These are phyloP conservation scores for Aphanomyces cochlioides DNA, from an alignment of 352 stramenopile species.

Conservation along the genomic window DNA sequence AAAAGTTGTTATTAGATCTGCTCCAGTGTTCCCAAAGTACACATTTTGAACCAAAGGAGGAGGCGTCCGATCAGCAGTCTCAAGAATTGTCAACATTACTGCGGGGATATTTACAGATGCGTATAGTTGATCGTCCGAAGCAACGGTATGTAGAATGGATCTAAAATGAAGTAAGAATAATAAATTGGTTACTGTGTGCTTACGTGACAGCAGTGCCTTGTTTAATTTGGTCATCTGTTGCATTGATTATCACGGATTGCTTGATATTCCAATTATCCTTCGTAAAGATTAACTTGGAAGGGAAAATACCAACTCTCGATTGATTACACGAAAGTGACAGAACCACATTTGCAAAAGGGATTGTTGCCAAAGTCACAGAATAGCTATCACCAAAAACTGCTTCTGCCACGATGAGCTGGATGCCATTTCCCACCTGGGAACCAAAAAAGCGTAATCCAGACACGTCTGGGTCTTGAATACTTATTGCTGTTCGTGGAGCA, in stretches of 20 bases:
- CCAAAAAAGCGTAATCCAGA: neutral
- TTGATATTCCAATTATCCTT: constrained; percentile 12
- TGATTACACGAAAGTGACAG: neutral
- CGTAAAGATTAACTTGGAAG: neutral
- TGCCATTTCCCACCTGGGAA: neutral
- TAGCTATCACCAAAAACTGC: constrained; percentile 13
- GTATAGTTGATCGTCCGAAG: constrained; percentile 12
- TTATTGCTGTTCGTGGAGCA: neutral
- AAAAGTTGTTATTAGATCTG: constrained; percentile 11
- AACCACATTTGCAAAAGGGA: neutral
- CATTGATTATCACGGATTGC: constrained; percentile 9
- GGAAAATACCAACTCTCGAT: neutral
- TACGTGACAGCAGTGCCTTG: neutral
- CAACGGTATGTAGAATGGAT: constrained; percentile 1
- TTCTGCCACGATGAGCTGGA: constrained; percentile 19
- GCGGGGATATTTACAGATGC: neutral
- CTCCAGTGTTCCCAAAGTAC: constrained; percentile 18
- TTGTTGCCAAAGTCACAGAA: constrained; percentile 6
- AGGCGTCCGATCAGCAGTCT: constrained; percentile 11
- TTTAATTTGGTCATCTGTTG: neutral
- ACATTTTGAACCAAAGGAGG: neutral
- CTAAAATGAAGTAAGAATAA: constrained; percentile 1
- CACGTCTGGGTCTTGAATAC: constrained; percentile 1
- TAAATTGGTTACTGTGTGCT: neutral
- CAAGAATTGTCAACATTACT: neutral